Evolutionary conservation across 768 basidiomycete species (phyloP).

Genomic region (Suillus lakei): DNA sequence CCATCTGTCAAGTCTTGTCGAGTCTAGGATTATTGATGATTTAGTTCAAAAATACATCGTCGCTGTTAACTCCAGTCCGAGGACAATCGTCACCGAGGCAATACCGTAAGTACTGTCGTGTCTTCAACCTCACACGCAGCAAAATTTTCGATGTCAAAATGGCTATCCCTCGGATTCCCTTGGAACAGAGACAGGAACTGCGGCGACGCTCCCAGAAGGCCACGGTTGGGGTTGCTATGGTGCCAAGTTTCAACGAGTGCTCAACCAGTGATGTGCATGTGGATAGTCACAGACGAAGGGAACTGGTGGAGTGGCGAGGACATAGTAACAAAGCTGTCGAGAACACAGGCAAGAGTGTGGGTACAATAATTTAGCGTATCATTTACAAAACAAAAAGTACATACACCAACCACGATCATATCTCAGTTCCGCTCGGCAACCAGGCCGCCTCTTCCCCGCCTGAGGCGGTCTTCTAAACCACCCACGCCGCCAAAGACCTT

Average conservation of each 20-base stretch:
- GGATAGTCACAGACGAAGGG: neutral
- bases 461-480: slow-evolving; percentile 79
- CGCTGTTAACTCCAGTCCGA: neutral
- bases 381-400: slow-evolving; percentile 2
- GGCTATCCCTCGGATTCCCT: neutral
- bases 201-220: neutral
- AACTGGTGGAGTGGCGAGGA: neutral
- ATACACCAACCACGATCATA: neutral
- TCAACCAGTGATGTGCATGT: neutral
- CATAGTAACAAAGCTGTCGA: neutral
- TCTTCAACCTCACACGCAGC: neutral
- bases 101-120: neutral
- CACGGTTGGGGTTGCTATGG: neutral
- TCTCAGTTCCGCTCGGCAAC: slow-evolving; percentile 55
- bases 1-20: no score
- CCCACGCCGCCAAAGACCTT: slow-evolving; percentile 80
- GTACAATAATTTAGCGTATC: neutral
- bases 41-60: neutral
- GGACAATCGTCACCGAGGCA: neutral
- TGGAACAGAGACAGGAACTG: neutral
- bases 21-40: neutral
- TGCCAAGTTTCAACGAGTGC: neutral
- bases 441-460: slow-evolving; percentile 71
- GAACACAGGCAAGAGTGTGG: neutral
- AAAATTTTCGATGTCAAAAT: neutral